A percentile compares a stretch with the other conserved stretches of the same genome.
phyloP scores from a whole-genome alignment of 2,329 filamentous ascomycete species.

The Rugonectria rugulosa region DNA sequence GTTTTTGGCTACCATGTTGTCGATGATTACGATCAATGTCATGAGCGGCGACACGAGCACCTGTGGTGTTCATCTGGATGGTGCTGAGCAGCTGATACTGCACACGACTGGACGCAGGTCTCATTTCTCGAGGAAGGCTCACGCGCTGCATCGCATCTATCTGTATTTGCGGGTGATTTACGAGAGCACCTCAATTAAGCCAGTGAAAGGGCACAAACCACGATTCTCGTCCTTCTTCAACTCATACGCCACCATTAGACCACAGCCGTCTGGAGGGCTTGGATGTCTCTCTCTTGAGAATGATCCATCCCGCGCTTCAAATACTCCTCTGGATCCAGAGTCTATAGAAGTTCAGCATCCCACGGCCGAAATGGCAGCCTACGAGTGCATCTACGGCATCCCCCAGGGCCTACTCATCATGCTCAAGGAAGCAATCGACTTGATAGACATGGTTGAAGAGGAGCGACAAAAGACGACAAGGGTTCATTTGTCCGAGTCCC shows the following conservation, averaged over 20 bases:
- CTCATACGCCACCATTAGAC: neutral
- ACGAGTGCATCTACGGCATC: conserved; percentile 24
- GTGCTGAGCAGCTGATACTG: conserved; percentile 29
- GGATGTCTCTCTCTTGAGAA: conserved; percentile 1
- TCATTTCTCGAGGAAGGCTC: conserved; percentile 25
- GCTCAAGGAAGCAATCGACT: conserved; percentile 15
- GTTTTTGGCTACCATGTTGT: conserved; percentile 38
- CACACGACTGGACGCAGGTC: conserved; percentile 27
- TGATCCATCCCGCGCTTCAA: neutral
- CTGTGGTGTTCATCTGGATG: conserved; percentile 33
- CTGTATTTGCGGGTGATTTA: conserved; percentile 35
- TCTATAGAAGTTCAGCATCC: neutral
- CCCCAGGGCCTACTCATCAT: conserved; percentile 9
- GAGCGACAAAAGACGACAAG: conserved; percentile 6
- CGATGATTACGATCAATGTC: conserved; percentile 39
- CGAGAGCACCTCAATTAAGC: conserved; percentile 31
- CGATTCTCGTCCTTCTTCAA: conserved; percentile 9
- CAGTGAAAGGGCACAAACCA: neutral
- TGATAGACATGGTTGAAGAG: conserved; percentile 15
- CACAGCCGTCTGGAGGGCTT: neutral
- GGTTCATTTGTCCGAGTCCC: neutral
- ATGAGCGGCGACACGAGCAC: conserved; percentile 38
- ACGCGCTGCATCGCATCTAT: conserved; percentile 34
- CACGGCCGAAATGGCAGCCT: conserved; percentile 10
- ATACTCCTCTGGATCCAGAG: neutral